Base-by-base conservation (phyloP, 352 stramenopile genomes). In the Albugo laibachii region DNA sequence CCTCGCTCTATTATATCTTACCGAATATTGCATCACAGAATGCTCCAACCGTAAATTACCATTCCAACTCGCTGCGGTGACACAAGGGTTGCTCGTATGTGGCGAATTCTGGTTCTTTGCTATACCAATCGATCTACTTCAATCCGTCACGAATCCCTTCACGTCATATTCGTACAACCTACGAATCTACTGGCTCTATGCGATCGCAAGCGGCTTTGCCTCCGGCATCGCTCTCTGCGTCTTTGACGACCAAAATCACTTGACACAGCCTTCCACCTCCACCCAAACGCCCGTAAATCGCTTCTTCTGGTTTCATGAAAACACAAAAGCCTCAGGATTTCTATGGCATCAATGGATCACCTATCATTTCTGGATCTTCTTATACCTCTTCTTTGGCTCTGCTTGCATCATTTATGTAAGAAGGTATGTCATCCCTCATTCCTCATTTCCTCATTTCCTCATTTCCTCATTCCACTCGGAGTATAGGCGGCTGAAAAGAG, bases 91-190 rank as follows among this genome's bases (percentile, higher is more conserved):
- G 49, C 65, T 89, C 19, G 65, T 92, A 40, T 75, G 74, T n/a
- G 72, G 73, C 2, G 79, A 92, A 45, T 89, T 88, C 41, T 89
- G 79, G 79, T 92, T 88, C 64, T 88, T 86, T 46, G 77, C 77
- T 15, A 92, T 92, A 53, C 74, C 73, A 6, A 80, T 89, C 42
- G 79, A 92, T 52, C 79, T 92, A 58, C 67, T 87, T 37, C 77
- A 92, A 66, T 88, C 74, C 16, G 81, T 92, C 52, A 87, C 79
- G 18, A 92, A 92, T 54, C 79, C 79, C 11, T 92, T 92, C 56
- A 87, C 79, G 41, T 89, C 76, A 34, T 92, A 89, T 52, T 58
- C 72, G 41, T 56, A 84, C 56, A 92, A 92, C 56, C 69, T 85
- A 14, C 61, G 69, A 5, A 52, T 84, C 10, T 92, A 92, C 59